A percentile compares a stretch with the other conserved stretches of the same genome.
These are phyloP conservation scores for slime mould (Dictyostelium discoideum) DNA, from an alignment of 78 protist genomes.

Conservation along the genomic window dicty_2.7 NC_007089.4:2965001-2965500, in stretches of 20 bases:
- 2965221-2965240: not conserved
- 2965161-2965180: too few species aligned
- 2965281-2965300: not conserved
- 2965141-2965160: too few species aligned
- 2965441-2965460: conserved; percentile 31
- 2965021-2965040: not conserved
- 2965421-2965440: conserved; percentile 68
- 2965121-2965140: too few species aligned
- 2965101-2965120: too few species aligned
- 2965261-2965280: not conserved
- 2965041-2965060: not conserved
- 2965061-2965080: too few species aligned
- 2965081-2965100: too few species aligned
- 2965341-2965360: not conserved
- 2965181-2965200: too few species aligned
- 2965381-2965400: not conserved
- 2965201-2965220: not conserved
- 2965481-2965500: conserved; percentile 67
- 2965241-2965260: not conserved
- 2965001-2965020: not conserved
- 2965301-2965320: not conserved
- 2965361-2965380: not conserved
- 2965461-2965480: conserved; percentile 75
- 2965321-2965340: not conserved
- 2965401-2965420: conserved; percentile 14